These are phyloP conservation scores for Paraphaeosphaeria minitans DNA, from an alignment of 2,329 filamentous ascomycete genomes.

Conservation along the genomic window DNA sequence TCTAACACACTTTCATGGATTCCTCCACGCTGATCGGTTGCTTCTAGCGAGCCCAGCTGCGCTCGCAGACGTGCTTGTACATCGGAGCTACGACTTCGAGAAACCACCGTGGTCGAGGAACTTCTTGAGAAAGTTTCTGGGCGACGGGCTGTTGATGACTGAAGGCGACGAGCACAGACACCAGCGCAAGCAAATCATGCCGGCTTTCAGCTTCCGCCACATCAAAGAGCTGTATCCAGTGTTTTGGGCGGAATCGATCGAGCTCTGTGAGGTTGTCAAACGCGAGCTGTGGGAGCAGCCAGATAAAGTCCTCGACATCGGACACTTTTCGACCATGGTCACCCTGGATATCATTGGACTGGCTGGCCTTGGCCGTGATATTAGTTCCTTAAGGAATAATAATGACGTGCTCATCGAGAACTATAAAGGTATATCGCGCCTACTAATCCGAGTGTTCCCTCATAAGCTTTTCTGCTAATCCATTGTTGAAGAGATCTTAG, in stretches of 20 bases:
- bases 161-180: constrained; percentile 58
- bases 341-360: constrained; percentile 55
- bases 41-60: constrained; percentile 48
- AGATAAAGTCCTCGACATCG: constrained; percentile 47
- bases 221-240: constrained; percentile 82
- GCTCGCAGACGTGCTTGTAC: constrained; percentile 58
- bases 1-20: constrained; percentile 46
- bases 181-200: constrained; percentile 74
- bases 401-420: constrained; percentile 50
- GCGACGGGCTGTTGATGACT: constrained; percentile 57
- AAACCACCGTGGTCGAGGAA: constrained; percentile 53
- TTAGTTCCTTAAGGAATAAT: constrained; percentile 48
- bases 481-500: constrained; percentile 50
- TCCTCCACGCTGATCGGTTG: constrained; percentile 47
- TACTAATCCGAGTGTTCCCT: background rate
- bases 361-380: constrained; percentile 52
- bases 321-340: constrained; percentile 51
- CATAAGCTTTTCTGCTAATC: background rate
- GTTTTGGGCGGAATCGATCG: constrained; percentile 79
- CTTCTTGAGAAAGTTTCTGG: constrained; percentile 56
- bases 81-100: constrained; percentile 60
- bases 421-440: constrained; percentile 18
- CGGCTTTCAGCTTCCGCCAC: constrained; percentile 84
- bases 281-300: constrained; percentile 53
- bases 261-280: constrained; percentile 69